These are phyloP conservation scores for Chaetomiaceae sp. DNA, from an alignment of 2,329 filamentous ascomycete species.

Conservation along the genomic window DNA sequence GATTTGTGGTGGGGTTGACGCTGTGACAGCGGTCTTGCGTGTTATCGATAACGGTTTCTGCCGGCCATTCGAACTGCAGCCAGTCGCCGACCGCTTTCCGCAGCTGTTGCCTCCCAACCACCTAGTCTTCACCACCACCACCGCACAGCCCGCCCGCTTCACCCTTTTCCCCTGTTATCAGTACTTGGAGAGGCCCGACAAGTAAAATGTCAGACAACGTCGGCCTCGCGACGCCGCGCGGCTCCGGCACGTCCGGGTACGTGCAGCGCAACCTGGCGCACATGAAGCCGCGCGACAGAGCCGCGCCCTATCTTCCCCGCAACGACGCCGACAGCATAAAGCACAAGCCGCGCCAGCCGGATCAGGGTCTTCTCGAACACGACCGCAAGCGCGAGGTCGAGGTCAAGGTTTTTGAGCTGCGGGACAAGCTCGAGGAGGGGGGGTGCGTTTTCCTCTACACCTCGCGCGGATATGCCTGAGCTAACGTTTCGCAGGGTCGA, in stretches of 20 bases:
- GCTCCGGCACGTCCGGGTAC: slow-evolving; percentile 94
- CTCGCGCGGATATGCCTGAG: not conserved
- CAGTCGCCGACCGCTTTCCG: slow-evolving; percentile 16
- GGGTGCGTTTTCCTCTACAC: slow-evolving; percentile 48
- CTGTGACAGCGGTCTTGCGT: slow-evolving; percentile 12
- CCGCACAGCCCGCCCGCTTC: not conserved
- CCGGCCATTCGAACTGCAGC: not conserved
- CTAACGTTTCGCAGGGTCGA: slow-evolving; percentile 51
- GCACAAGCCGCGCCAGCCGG: slow-evolving; percentile 77
- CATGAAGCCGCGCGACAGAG: slow-evolving; percentile 76
- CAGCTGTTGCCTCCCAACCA: not conserved
- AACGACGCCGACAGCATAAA: slow-evolving; percentile 60
- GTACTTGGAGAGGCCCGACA: no score
- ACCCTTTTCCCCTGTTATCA: no score
- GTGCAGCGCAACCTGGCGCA: slow-evolving; percentile 94
- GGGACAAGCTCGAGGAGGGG: slow-evolving; percentile 89
- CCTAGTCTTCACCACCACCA: not conserved
- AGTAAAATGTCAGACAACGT: slow-evolving; percentile 87
- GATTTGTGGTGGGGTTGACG: slow-evolving; percentile 20
- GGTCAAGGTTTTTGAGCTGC: slow-evolving; percentile 85
- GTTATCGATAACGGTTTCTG: slow-evolving; percentile 10
- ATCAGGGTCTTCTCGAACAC: slow-evolving; percentile 90
- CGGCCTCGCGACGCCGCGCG: slow-evolving; percentile 87
- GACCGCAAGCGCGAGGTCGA: slow-evolving; percentile 88
- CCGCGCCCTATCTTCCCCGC: slow-evolving; percentile 69